phyloP scores from a whole-genome alignment of 1,284 basidiomycete species.

The Xanthoconium separans region DNA sequence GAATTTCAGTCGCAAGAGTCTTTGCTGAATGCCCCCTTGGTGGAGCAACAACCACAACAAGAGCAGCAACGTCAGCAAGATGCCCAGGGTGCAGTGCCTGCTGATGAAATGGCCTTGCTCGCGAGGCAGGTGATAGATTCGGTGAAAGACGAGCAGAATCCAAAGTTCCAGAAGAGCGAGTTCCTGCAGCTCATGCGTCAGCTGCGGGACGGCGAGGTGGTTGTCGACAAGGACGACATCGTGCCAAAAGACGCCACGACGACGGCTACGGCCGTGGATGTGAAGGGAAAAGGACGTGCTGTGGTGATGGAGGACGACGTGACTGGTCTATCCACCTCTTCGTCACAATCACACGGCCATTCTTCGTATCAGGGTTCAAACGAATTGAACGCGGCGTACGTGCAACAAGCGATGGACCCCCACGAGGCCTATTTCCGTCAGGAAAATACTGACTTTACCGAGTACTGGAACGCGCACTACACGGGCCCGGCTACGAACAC shows the following conservation, averaged over 20 bases:
- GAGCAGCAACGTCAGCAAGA: constrained; percentile 18
- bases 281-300: constrained; percentile 69
- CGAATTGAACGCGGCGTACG: constrained; percentile 22
- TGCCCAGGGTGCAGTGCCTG: constrained; percentile 22
- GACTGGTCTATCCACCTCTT: not conserved
- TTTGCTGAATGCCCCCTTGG: constrained; percentile 17
- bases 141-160: constrained; percentile 69
- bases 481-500: constrained; percentile 14
- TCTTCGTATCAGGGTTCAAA: constrained; percentile 19
- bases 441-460: constrained; percentile 67
- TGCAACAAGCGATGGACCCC: constrained; percentile 42
- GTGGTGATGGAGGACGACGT: constrained; percentile 9
- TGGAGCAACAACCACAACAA: constrained; percentile 7
- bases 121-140: constrained; percentile 72
- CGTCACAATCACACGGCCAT: constrained; percentile 9
- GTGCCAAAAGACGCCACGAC: constrained; percentile 49
- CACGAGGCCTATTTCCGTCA: constrained; percentile 69
- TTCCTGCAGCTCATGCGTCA: constrained; percentile 89
- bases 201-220: constrained; percentile 80
- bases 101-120: constrained; percentile 73
- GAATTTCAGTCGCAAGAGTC: constrained; percentile 61
- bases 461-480: constrained; percentile 50
- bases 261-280: constrained; percentile 34
- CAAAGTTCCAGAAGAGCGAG: constrained; percentile 86
- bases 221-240: constrained; percentile 80